A percentile compares a stretch with the other conserved stretches of the same genome.
phyloP scores from a whole-genome alignment of 805 yeast genomes.

The Pichia scutulata region DNA sequence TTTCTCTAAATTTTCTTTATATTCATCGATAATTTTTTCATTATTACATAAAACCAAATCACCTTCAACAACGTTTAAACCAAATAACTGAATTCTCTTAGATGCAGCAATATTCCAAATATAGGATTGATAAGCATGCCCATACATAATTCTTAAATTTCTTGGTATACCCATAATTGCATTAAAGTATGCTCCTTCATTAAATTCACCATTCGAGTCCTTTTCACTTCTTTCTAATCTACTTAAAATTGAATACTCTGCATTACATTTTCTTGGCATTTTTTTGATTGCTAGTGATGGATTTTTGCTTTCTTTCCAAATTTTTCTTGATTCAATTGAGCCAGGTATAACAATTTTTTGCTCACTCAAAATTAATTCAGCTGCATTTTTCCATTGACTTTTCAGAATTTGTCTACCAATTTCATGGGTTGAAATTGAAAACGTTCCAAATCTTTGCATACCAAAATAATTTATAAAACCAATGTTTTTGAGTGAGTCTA shows the following conservation, averaged over 20 bases:
- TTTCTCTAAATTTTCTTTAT: constrained; percentile 6
- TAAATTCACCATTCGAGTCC: constrained; percentile 38
- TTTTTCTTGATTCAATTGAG: constrained; percentile 70
- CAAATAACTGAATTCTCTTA: constrained; percentile 62
- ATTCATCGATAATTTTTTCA: constrained; percentile 15
- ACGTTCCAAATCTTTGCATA: constrained; percentile 98
- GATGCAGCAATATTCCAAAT: constrained; percentile 89
- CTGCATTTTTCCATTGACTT: constrained; percentile 75
- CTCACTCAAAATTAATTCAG: constrained; percentile 69
- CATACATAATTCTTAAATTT: constrained; percentile 88
- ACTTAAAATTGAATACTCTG: constrained; percentile 69
- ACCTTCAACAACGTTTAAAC: constrained; percentile 65
- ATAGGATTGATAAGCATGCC: constrained; percentile 94
- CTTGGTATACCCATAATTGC: constrained; percentile 88
- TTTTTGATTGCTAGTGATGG: constrained; percentile 54
- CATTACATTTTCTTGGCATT: constrained; percentile 86
- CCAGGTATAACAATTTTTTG: constrained; percentile 81
- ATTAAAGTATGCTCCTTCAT: constrained; percentile 53
- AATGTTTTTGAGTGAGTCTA: constrained; percentile 47
- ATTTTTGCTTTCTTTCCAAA: constrained; percentile 71
- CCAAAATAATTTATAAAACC: constrained; percentile 96
- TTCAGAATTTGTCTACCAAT: constrained; percentile 68
- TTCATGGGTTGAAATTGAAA: constrained; percentile 83
- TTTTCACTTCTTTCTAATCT: constrained; percentile 47
- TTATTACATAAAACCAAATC: constrained; percentile 58